Evolutionary conservation across 768 basidiomycete genomes (phyloP), one percentile per base, ranked within the genome.

Genomic region (Hericium alpestre): DNA sequence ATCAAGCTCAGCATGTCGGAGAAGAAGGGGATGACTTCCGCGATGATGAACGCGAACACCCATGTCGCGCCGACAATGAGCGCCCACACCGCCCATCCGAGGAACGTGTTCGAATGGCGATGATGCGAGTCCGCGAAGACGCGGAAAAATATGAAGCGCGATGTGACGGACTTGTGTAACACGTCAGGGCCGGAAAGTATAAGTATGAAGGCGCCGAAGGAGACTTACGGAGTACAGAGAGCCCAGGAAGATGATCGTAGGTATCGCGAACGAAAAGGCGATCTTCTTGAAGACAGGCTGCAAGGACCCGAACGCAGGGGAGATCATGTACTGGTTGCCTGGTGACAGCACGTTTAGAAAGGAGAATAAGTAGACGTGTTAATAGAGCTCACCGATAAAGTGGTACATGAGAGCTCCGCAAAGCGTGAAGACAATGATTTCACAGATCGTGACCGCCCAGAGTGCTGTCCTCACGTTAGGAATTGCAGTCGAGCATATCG

Each of bases 101-200:
- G 37, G 40, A 62, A 32, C 18, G 67, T 66, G 61, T 68, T 66
- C 20, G 62, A 60, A 56, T 74, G 64, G 5, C 65, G 65, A 61
- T 76, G 74, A 27, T 61, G 62, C 16, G 74, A 75, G 55, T 67
- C 64, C 20, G 63, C 63, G 68, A 74, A 76, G 49, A 76, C 57
- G 38, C 74, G 69, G 70, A 77, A 74, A 69, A 77, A 77, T 38
- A 76, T 64, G 63, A 76, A 77, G 25, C 73, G 75, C 1, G 73
- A 67, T 13, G 70, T 71, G 2, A 76, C 73, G 12, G 73, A 73
- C 74, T 73, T 2, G 20, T 12, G 27, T 20, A 20, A 54, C 9
- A 9, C 6, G 3, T 56, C 47, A 50, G 51, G 6, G 32, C 32
- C 32, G 32, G 1, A 10, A 32, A 32, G 25, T n/a, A n/a, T n/a